Evolutionary conservation across 169 alveolate species (phyloP), one percentile per base, ranked within the genome.

Genomic region (Babesia ovis): DNA sequence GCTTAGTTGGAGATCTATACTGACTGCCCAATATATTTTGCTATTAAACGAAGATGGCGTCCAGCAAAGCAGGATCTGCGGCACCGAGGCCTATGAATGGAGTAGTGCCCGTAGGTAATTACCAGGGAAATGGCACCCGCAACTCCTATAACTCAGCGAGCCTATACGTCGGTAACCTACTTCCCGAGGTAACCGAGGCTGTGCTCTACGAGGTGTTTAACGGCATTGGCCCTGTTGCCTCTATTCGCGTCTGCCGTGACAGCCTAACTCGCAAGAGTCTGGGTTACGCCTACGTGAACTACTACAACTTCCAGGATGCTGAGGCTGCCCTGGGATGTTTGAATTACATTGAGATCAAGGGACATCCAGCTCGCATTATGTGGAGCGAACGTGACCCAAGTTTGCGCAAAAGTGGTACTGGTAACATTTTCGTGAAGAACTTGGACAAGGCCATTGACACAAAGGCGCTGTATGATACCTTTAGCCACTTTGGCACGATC

Each of bases 391-490:
- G 96, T 42, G 97, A 95, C 89, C 98, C 98, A 14, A 86, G 95
- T 12, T 81, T 96, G 60, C 91, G 98, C 55, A 94, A 94, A 86
- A 91, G 94, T 64, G 96, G 97, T 35, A 94, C 93, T 20, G 97
- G 98, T 2, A 94, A 95, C 80, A 92, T 97, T 4, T 97, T 95
- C 72, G 98, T 97, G 55, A 96, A 95, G 87, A 96, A 96, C 71
- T 89, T 97, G 53, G 98, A 94, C 86, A 90, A 91, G 62, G 79
- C 92, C 56, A 91, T 95, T 57, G 98, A 94, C 91, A 95, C 96
- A 84, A 94, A 95, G 92, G 97, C 98, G 14, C 87, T 97, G 55
- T 92, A 93, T 45, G 98, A 95, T 75, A 91, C 98, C 46, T 95
- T 96, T 77, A 85, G 96, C 54, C 92, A 91, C 62, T 97, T 92